Evolutionary conservation across 176 grass and related monocot genomes (phyloP).

Genomic region (Phyllostachys edulis): DNA sequence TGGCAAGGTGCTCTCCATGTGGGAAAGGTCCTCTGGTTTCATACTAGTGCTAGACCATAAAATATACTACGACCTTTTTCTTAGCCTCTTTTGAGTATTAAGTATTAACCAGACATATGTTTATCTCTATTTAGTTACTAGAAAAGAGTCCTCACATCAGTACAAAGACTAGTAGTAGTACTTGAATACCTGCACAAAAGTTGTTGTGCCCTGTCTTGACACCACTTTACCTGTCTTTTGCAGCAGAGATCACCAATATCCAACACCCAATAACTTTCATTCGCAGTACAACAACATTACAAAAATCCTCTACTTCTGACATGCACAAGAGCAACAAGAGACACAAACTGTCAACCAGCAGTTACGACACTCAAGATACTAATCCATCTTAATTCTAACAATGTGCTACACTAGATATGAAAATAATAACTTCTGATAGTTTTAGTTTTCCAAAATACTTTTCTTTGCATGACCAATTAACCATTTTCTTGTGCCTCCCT

Average conservation of each 20-base stretch:
- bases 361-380: neutral
- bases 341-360: neutral
- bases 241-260: neutral
- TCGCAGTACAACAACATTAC: neutral
- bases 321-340: too few relatives aligned
- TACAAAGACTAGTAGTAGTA: neutral
- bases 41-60: too few relatives aligned
- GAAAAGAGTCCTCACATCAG: neutral
- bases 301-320: neutral
- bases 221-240: neutral
- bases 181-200: constrained; percentile 1
- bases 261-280: neutral
- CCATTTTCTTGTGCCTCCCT: neutral
- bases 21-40: too few relatives aligned
- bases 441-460: neutral
- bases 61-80: too few relatives aligned
- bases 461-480: neutral
- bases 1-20: too few relatives aligned
- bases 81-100: too few relatives aligned
- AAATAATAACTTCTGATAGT: neutral
- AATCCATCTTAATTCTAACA: neutral
- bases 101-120: neutral
- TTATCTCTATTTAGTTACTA: too few relatives aligned
- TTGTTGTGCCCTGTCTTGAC: neutral
- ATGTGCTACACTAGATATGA: neutral